Conservation (phyloP, 2,329 filamentous ascomycete species). For the Coleophoma eucalyptorum region DNA sequence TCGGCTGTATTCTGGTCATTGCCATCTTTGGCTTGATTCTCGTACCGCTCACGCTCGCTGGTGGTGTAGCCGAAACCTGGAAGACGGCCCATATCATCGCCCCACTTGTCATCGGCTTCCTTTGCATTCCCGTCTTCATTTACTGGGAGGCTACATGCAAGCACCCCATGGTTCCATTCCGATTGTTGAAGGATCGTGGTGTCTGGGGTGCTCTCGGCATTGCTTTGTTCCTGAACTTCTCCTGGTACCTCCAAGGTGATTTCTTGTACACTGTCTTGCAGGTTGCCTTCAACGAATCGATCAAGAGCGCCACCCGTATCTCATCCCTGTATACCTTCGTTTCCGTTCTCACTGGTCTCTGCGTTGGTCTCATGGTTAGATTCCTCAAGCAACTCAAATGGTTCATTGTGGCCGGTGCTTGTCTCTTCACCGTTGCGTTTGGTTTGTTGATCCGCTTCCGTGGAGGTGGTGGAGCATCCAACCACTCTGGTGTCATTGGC, state of each 20-base stretch:
- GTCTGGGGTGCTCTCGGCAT: slow-evolving; percentile 62
- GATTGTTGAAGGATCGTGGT: slow-evolving; percentile 57
- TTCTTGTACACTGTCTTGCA: slow-evolving; percentile 61
- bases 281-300: slow-evolving; percentile 56
- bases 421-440: slow-evolving; percentile 61
- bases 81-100: slow-evolving; percentile 56
- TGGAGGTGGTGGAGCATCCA: slow-evolving; percentile 39
- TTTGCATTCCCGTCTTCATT: slow-evolving; percentile 52
- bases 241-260: slow-evolving; percentile 61
- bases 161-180: slow-evolving; percentile 53
- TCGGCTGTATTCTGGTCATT: slow-evolving; percentile 44
- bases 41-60: slow-evolving; percentile 50
- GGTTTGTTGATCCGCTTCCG: slow-evolving; percentile 61
- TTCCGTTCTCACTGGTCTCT: slow-evolving; percentile 53
- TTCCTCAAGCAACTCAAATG: slow-evolving; percentile 50
- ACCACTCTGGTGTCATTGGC: slow-evolving; percentile 54
- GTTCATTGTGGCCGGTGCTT: slow-evolving; percentile 59
- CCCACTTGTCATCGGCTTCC: slow-evolving; percentile 54
- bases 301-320: slow-evolving; percentile 54
- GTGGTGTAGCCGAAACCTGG: slow-evolving; percentile 47
- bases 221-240: slow-evolving; percentile 49
- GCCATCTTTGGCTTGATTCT: slow-evolving; percentile 43
- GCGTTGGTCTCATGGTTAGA: slow-evolving; percentile 54
- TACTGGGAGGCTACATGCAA: slow-evolving; percentile 55
- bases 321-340: slow-evolving; percentile 53